These are phyloP conservation scores for Cryphonectria parasitica DNA, from an alignment of 2,329 filamentous ascomycete species.

Conservation along the genomic window DNA sequence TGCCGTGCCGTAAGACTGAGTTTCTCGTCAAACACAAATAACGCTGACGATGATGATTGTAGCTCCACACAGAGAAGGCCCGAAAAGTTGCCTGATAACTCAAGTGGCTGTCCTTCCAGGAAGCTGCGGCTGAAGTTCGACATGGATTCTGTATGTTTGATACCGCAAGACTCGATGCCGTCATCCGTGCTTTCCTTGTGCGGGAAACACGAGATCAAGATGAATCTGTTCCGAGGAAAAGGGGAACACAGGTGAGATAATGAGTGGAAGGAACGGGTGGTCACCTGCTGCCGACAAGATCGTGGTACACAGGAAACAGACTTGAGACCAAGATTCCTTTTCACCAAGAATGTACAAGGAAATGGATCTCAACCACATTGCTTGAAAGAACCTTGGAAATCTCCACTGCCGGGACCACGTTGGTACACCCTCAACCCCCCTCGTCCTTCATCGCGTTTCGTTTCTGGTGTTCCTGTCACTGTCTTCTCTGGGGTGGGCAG, in stretches of 20 bases:
- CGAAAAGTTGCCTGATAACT: background rate
- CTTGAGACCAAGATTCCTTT: too few relatives aligned
- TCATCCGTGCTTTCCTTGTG: background rate
- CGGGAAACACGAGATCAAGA: background rate
- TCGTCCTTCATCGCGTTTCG: background rate
- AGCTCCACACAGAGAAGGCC: background rate
- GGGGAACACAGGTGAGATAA: background rate
- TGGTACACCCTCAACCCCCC: background rate
- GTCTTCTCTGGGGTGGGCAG: too few relatives aligned
- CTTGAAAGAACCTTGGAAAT: too few relatives aligned
- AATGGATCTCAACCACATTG: background rate
- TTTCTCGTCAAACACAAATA: background rate
- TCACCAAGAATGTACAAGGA: too few relatives aligned
- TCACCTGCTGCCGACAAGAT: background rate
- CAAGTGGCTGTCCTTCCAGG: background rate
- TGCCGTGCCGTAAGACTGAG: background rate
- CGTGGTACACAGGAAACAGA: background rate
- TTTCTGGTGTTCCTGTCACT: background rate
- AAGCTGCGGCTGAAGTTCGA: background rate
- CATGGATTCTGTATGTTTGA: background rate
- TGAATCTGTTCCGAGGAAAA: background rate
- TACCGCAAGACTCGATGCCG: slow-evolving; percentile 8
- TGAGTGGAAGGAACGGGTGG: background rate
- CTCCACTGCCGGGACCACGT: background rate
- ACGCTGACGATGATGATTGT: background rate